Conservation (phyloP, 495 filamentous ascomycete genomes). For the Penicillium cosmopolitanum region DNA sequence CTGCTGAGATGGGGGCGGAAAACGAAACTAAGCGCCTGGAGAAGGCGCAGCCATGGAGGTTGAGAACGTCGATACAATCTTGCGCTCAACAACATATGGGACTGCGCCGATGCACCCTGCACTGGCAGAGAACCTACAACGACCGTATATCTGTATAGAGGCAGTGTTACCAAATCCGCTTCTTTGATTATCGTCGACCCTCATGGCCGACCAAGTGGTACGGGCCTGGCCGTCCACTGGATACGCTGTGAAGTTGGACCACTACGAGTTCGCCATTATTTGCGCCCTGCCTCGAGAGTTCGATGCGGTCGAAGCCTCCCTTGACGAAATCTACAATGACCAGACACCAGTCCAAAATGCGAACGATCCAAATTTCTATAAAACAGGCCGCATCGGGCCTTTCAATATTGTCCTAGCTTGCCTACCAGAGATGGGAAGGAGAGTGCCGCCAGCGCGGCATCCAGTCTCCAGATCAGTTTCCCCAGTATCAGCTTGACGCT, state of each 20-base stretch:
- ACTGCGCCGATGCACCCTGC: too few relatives aligned
- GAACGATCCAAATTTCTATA: slow-evolving; percentile 27
- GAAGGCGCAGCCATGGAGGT: too few relatives aligned
- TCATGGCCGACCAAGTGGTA: neutral
- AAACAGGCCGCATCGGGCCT: slow-evolving; percentile 36
- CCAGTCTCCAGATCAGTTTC: slow-evolving; percentile 36
- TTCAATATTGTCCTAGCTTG: slow-evolving; percentile 42
- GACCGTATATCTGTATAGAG: too few relatives aligned
- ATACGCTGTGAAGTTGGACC: neutral
- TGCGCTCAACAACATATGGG: too few relatives aligned
- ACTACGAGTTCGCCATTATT: slow-evolving; percentile 21
- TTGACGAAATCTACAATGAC: slow-evolving; percentile 19
- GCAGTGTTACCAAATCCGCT: too few relatives aligned
- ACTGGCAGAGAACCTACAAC: too few relatives aligned
- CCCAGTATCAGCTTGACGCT: slow-evolving; percentile 26
- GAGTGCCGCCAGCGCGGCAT: slow-evolving; percentile 32
- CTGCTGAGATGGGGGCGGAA: too few relatives aligned
- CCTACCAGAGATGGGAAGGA: slow-evolving; percentile 38
- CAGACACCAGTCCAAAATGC: neutral
- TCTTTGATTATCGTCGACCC: neutral
- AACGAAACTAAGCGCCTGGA: too few relatives aligned
- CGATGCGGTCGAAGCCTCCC: slow-evolving; percentile 18
- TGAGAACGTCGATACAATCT: too few relatives aligned
- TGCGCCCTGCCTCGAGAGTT: slow-evolving; percentile 19
- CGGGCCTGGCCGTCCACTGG: neutral